Conservation (phyloP, 2,329 filamentous ascomycete genomes). For the Beauveria scarabaeidicola region DNA sequence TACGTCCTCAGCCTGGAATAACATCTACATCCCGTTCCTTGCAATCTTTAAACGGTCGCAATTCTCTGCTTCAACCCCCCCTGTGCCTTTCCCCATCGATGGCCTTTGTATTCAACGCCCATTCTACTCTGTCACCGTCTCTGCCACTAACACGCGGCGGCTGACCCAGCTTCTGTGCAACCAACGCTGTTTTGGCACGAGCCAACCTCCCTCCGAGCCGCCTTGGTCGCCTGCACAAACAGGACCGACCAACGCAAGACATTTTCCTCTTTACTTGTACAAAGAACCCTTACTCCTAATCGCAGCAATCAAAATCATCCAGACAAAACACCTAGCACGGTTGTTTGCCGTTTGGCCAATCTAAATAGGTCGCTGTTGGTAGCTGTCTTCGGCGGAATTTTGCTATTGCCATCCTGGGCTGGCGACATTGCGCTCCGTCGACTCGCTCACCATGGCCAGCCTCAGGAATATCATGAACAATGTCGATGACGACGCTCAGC, state of each 20-base stretch:
- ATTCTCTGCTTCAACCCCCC: background rate
- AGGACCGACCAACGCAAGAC: background rate
- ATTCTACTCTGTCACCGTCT: background rate
- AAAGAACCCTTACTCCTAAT: no score
- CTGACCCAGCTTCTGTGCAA: conserved; percentile 3
- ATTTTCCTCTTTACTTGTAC: background rate
- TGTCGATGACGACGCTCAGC: conserved; percentile 38
- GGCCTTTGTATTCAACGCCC: background rate
- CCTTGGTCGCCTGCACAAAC: background rate
- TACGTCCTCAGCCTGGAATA: background rate
- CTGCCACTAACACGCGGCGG: conserved; percentile 10
- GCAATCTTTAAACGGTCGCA: background rate
- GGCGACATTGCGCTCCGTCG: conserved; percentile 24
- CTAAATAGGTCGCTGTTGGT: background rate
- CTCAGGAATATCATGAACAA: conserved; percentile 50
- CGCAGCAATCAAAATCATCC: background rate
- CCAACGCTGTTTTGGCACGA: conserved; percentile 3
- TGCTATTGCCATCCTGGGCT: conserved; percentile 18
- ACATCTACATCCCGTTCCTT: background rate
- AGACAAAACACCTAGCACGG: background rate
- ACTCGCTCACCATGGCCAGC: conserved; percentile 42
- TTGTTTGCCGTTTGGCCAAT: background rate
- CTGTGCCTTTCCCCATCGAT: background rate
- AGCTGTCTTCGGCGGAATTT: conserved; percentile 5
- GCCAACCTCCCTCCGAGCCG: background rate